phyloP scores from a whole-genome alignment of 768 basidiomycete species.

The Lentinus brumalis region DNA sequence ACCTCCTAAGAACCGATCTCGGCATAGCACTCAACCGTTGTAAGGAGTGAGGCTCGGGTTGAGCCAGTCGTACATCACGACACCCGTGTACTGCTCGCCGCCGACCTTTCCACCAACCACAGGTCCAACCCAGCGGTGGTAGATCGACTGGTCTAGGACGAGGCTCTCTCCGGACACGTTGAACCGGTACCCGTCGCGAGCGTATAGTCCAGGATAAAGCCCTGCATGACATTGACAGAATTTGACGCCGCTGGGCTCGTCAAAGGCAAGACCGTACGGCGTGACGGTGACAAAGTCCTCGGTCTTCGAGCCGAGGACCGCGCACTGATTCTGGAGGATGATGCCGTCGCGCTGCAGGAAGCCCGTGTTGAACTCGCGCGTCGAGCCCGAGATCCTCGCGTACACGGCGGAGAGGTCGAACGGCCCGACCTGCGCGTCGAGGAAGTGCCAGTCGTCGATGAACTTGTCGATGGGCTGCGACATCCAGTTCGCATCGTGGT shows the following conservation, averaged over 20 bases:
- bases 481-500: conserved; percentile 29
- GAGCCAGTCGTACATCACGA: conserved; percentile 16
- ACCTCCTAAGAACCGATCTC: too few relatives aligned
- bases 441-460: conserved; percentile 27
- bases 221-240: conserved; percentile 23
- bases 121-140: conserved; percentile 29
- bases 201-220: conserved; percentile 25
- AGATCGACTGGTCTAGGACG: conserved; percentile 23
- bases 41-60: conserved; percentile 15
- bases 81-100: conserved; percentile 7
- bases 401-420: conserved; percentile 25
- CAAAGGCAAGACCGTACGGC: conserved; percentile 20
- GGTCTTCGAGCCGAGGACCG: conserved; percentile 18
- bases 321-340: conserved; percentile 30
- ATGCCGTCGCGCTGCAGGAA: conserved; percentile 25
- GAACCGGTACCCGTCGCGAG: conserved; percentile 24
- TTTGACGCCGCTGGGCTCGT: conserved; percentile 12
- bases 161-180: conserved; percentile 20
- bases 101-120: conserved; percentile 15
- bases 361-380: conserved; percentile 24
- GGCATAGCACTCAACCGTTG: background rate
- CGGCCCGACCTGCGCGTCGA: conserved; percentile 24
- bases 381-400: conserved; percentile 17
- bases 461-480: conserved; percentile 23
- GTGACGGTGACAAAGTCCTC: conserved; percentile 21